Evolutionary conservation across 345 rosid species (phyloP).

Genomic region (Clarkia xantiana): DNA sequence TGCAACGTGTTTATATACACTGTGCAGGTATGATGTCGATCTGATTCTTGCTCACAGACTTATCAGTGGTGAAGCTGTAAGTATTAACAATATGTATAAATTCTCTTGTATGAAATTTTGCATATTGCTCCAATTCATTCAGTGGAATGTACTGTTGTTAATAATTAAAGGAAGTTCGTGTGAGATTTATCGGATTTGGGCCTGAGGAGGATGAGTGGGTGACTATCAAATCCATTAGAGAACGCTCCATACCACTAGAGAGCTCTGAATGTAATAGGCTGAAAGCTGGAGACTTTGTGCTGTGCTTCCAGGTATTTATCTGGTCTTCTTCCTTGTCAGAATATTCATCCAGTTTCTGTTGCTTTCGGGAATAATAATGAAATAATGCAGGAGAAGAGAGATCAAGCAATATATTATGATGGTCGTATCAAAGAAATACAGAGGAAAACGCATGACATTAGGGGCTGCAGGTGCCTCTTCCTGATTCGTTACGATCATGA

Average conservation of each 20-base stretch:
- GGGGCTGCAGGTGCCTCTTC: slow-evolving; percentile 66
- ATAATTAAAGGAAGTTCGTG: slow-evolving; percentile 52
- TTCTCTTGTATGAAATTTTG: not conserved
- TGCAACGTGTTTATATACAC: not conserved
- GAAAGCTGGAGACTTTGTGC: slow-evolving; percentile 40
- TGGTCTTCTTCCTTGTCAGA: not conserved
- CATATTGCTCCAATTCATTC: not conserved
- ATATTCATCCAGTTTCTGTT: not conserved
- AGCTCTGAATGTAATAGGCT: slow-evolving; percentile 41
- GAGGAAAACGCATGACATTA: slow-evolving; percentile 47
- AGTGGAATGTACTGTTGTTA: slow-evolving; percentile 15
- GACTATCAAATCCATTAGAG: slow-evolving; percentile 34
- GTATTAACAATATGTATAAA: slow-evolving; percentile 9
- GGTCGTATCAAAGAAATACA: slow-evolving; percentile 38
- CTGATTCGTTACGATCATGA: slow-evolving; percentile 39
- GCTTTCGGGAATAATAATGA: no score
- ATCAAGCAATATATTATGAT: slow-evolving; percentile 47
- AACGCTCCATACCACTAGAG: slow-evolving; percentile 48
- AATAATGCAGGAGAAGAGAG: slow-evolving; percentile 40
- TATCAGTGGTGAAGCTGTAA: slow-evolving; percentile 45
- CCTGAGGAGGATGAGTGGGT: slow-evolving; percentile 69
- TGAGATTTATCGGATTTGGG: slow-evolving; percentile 64
- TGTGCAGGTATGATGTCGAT: slow-evolving; percentile 57
- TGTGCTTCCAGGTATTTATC: slow-evolving; percentile 65
- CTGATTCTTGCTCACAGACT: slow-evolving; percentile 33